These are phyloP conservation scores for Lasiosphaeria miniovina DNA, from an alignment of 495 filamentous ascomycete genomes.

Conservation along the genomic window DNA sequence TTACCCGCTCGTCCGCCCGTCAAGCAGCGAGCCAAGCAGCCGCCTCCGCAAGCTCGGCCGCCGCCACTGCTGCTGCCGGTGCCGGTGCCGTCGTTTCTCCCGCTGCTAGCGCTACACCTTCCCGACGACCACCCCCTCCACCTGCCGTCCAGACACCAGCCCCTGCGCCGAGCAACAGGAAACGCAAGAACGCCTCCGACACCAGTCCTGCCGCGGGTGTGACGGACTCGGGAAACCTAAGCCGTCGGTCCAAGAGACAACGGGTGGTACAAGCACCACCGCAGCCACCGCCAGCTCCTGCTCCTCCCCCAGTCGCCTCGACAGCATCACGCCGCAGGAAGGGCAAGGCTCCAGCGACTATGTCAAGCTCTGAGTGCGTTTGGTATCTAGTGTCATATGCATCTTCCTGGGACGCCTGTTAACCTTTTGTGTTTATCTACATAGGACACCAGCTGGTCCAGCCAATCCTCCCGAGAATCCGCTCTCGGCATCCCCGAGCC, in stretches of 20 bases:
- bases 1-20: constrained; percentile 76
- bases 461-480: constrained; percentile 26
- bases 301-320: constrained; percentile 30
- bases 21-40: constrained; percentile 62
- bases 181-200: constrained; percentile 39
- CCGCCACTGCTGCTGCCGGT: constrained; percentile 26
- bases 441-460: constrained; percentile 36
- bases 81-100: constrained; percentile 26
- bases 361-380: constrained; percentile 80
- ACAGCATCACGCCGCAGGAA: constrained; percentile 55
- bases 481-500: constrained; percentile 55
- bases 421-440: not conserved
- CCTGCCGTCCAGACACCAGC: constrained; percentile 38
- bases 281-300: constrained; percentile 21
- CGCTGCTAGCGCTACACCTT: constrained; percentile 40
- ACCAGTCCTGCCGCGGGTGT: constrained; percentile 26
- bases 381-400: not conserved
- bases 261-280: constrained; percentile 35
- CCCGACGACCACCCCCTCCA: constrained; percentile 40
- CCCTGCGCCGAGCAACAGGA: constrained; percentile 31
- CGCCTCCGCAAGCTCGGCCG: constrained; percentile 46
- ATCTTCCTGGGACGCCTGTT: not conserved
- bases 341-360: constrained; percentile 62
- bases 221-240: constrained; percentile 32
- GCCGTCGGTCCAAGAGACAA: constrained; percentile 55